Evolutionary conservation across 83 land plant genomes (phyloP).

Genomic region (Picea abies): DNA sequence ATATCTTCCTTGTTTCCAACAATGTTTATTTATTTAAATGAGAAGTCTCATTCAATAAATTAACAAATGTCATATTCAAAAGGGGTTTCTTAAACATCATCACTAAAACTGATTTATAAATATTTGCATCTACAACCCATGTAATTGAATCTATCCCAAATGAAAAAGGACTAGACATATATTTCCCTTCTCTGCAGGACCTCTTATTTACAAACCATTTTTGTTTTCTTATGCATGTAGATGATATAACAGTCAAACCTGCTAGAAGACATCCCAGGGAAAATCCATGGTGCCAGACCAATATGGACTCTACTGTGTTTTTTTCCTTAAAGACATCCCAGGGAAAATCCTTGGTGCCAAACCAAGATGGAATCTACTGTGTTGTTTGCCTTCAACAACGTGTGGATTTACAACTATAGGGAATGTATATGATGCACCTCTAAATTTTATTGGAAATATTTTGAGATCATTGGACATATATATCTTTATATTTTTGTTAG

Average conservation of each 20-base stretch:
- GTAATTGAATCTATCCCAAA: constrained; percentile 16
- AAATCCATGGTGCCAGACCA: constrained; percentile 43
- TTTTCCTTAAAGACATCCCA: constrained; percentile 1
- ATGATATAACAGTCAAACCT: constrained; percentile 31
- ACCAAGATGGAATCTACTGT: constrained; percentile 30
- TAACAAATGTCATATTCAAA: too few relatives aligned
- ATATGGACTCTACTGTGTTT: constrained; percentile 26
- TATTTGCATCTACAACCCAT: constrained; percentile 80
- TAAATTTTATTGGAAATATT: constrained; percentile 26
- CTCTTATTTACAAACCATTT: constrained; percentile 30
- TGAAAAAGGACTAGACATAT: too few relatives aligned
- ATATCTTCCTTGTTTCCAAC: constrained; percentile 77
- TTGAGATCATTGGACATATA: constrained; percentile 32
- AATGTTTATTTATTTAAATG: constrained; percentile 47
- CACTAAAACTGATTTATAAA: constrained; percentile 66
- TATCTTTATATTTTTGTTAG: constrained; percentile 60
- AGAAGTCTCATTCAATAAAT: too few relatives aligned
- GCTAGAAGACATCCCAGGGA: constrained; percentile 32
- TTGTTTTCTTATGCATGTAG: constrained; percentile 37
- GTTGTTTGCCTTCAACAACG: background rate
- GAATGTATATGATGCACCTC: too few relatives aligned
- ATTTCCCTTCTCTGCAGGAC: too few relatives aligned
- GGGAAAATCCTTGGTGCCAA: constrained; percentile 37
- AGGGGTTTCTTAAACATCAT: constrained; percentile 19
- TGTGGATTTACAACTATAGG: too few relatives aligned